A percentile compares a stretch with the other conserved stretches of the same genome.
Evolutionary conservation across 116 monocot genomes (phyloP).

Genomic region (Dioscorea cayenensis): DNA sequence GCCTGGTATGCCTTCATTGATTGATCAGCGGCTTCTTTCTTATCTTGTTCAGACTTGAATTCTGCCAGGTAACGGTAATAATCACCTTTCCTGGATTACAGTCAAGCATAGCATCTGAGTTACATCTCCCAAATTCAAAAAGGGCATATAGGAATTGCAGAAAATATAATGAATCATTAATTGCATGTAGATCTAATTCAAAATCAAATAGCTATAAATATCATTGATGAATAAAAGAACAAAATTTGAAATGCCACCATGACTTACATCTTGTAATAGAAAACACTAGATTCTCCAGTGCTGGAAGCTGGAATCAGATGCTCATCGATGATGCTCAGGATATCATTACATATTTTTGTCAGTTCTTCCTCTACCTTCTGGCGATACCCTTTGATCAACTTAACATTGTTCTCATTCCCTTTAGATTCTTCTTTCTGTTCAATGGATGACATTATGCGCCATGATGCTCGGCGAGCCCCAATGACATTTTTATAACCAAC

Average conservation of each 20-base stretch:
- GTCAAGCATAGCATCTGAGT: neutral
- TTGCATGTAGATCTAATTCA: too few relatives aligned
- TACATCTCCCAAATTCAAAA: too few relatives aligned
- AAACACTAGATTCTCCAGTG: constrained; percentile 30
- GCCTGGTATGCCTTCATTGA: constrained; percentile 28
- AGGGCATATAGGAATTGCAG: neutral
- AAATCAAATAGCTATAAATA: too few relatives aligned
- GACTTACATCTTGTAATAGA: constrained; percentile 41
- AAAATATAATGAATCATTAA: neutral
- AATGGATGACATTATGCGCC: constrained; percentile 41
- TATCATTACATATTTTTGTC: constrained; percentile 21
- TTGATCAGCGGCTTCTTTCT: constrained; percentile 29
- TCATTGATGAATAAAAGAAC: neutral
- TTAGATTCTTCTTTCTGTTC: constrained; percentile 38
- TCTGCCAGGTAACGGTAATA: constrained; percentile 32
- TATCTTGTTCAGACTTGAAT: constrained; percentile 18
- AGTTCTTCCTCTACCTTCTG: constrained; percentile 32
- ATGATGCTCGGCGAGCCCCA: constrained; percentile 33
- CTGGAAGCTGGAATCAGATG: constrained; percentile 31
- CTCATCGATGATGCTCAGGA: constrained; percentile 23
- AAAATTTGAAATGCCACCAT: neutral
- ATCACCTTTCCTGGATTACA: constrained; percentile 24
- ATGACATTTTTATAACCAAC: constrained; percentile 43
- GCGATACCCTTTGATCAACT: constrained; percentile 20
- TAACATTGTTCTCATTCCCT: constrained; percentile 25